These are phyloP conservation scores for Ottelia alismoides DNA, from an alignment of 106 monocot species.

Conservation along the genomic window DNA sequence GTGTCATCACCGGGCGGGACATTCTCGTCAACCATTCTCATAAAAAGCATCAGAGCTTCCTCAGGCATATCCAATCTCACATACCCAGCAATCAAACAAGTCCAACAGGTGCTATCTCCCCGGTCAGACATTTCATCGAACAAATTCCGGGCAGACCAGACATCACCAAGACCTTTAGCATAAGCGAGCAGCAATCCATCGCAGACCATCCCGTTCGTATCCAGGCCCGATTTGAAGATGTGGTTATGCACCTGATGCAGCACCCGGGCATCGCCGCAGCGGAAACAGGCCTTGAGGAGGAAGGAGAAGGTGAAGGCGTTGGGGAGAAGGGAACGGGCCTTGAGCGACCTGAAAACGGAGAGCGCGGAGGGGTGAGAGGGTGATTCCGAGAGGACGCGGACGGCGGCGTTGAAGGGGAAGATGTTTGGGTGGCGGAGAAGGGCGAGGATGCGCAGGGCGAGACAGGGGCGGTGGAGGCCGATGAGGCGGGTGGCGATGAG, in stretches of 20 bases:
- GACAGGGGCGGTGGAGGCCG: constrained; percentile 16
- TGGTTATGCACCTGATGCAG: constrained; percentile 16
- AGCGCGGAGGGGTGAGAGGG: constrained; percentile 9
- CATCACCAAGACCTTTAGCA: constrained; percentile 7
- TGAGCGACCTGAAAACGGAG: constrained; percentile 24
- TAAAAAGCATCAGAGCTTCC: constrained; percentile 20
- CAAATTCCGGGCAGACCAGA: constrained; percentile 8
- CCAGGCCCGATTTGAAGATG: constrained; percentile 12
- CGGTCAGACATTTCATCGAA: constrained; percentile 19
- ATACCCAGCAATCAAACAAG: constrained; percentile 19
- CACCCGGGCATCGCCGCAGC: constrained; percentile 2
- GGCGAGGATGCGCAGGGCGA: constrained; percentile 17
- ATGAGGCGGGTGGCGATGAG: too few species aligned
- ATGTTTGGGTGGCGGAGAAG: constrained; percentile 21
- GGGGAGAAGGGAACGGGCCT: constrained; percentile 14
- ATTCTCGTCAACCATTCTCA: constrained; percentile 8
- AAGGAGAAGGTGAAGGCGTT: constrained; percentile 45
- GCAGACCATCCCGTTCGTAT: constrained; percentile 9
- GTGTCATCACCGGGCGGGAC: constrained; percentile 20
- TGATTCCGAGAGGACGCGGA: constrained; percentile 28
- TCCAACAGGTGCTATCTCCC: constrained; percentile 10
- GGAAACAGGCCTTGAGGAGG: constrained; percentile 21
- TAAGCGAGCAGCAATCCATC: constrained; percentile 22
- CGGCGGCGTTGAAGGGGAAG: constrained; percentile 43
- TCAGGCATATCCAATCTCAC: constrained; percentile 1